phyloP scores from a whole-genome alignment of 2,329 filamentous ascomycete species.

The Microdochium paspali region DNA sequence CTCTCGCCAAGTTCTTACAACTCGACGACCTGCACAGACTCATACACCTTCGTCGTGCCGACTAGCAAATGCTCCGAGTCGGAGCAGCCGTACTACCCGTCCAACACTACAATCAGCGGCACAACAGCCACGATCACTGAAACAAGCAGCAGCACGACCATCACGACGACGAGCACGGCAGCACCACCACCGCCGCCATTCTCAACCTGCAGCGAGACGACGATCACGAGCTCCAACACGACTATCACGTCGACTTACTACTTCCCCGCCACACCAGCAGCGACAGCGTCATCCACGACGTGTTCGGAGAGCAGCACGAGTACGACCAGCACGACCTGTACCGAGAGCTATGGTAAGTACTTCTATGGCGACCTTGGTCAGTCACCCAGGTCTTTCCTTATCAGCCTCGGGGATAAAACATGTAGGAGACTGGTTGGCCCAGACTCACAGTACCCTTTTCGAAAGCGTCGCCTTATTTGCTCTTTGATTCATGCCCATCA shows the following conservation, averaged over 20 bases:
- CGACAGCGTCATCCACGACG: background rate
- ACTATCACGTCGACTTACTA: slow-evolving; percentile 1
- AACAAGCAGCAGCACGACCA: background rate
- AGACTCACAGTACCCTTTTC: too few relatives aligned
- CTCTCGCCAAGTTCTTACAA: background rate
- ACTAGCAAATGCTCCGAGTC: background rate
- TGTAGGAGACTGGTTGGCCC: too few relatives aligned
- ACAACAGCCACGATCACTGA: background rate
- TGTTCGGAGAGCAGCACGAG: background rate
- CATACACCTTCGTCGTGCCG: background rate
- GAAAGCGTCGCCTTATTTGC: too few relatives aligned
- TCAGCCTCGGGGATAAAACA: too few relatives aligned
- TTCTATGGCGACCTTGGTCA: background rate
- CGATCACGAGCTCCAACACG: slow-evolving; percentile 7
- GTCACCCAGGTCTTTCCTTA: too few relatives aligned
- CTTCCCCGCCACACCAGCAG: background rate
- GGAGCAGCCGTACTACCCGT: background rate
- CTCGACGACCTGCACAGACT: background rate
- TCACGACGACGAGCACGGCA: background rate
- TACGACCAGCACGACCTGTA: background rate
- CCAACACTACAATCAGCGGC: background rate
- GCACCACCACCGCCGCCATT: slow-evolving; percentile 5
- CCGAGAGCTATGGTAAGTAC: background rate
- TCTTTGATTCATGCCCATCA: too few relatives aligned
- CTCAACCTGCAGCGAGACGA: slow-evolving; percentile 9